Evolutionary conservation across 768 basidiomycete species (phyloP).

Genomic region (Rhodotorula diobovata): DNA sequence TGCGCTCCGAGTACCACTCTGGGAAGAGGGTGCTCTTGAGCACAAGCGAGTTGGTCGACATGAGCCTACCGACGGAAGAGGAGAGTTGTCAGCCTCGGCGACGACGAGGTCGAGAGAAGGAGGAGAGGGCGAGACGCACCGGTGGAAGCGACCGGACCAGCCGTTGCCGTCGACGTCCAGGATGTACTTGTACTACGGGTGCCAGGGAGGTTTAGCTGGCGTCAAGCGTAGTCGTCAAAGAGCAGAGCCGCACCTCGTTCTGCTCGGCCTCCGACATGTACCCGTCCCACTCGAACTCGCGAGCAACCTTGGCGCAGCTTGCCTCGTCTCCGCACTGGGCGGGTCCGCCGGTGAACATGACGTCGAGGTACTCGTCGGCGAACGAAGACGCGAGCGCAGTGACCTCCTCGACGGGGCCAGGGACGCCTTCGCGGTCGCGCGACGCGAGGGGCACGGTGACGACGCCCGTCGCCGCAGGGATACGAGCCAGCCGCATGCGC

Average conservation of each 20-base stretch:
- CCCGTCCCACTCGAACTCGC: conserved; percentile 30
- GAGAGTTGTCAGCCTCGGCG: background rate
- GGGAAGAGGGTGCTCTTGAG: conserved; percentile 38
- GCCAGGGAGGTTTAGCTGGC: conserved; percentile 42
- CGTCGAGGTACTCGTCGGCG: conserved; percentile 27
- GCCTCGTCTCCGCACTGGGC: conserved; percentile 28
- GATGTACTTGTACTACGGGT: conserved; percentile 66
- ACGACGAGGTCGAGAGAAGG: background rate
- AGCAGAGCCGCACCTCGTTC: conserved; percentile 10
- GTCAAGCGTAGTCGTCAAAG: background rate
- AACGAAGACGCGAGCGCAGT: background rate
- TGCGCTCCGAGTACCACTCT: conserved; percentile 64
- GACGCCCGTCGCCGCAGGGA: background rate
- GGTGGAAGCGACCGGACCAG: conserved; percentile 74
- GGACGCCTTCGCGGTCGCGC: conserved; percentile 4
- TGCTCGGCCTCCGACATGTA: conserved; percentile 31
- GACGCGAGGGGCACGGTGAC: conserved; percentile 12
- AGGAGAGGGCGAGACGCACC: conserved; percentile 36
- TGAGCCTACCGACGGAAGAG: conserved; percentile 5
- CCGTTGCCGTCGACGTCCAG: conserved; percentile 90
- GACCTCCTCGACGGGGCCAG: conserved; percentile 4
- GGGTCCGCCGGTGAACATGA: conserved; percentile 25
- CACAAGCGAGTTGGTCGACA: conserved; percentile 33
- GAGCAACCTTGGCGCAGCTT: conserved; percentile 19
- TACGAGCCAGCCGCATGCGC: conserved; percentile 36